phyloP scores from a whole-genome alignment of 2,329 filamentous ascomycete genomes.

The Ascosphaera apis region DNA sequence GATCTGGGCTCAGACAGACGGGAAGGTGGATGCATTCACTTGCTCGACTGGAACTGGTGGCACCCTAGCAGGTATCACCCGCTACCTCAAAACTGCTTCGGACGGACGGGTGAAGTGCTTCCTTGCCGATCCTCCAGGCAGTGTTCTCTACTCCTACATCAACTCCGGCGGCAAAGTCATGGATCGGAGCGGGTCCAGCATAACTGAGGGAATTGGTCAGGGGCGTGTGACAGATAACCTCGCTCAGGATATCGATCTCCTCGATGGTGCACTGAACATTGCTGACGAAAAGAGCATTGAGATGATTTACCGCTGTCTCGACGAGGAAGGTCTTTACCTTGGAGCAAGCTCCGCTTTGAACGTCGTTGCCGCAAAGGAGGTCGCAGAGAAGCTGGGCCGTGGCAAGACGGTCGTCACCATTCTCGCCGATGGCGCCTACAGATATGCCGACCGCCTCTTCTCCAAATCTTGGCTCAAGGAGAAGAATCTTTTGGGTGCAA shows the following conservation, averaged over 20 bases:
- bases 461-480: slow-evolving; percentile 71
- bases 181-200: slow-evolving; percentile 67
- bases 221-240: slow-evolving; percentile 93
- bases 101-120: slow-evolving; percentile 62
- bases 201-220: slow-evolving; percentile 95
- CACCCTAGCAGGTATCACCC: slow-evolving; percentile 68
- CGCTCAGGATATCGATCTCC: slow-evolving; percentile 53
- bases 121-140: slow-evolving; percentile 83
- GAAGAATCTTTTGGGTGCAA: slow-evolving; percentile 59
- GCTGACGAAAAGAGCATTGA: slow-evolving; percentile 84
- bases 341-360: slow-evolving; percentile 87
- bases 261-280: slow-evolving; percentile 70
- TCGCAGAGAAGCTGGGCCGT: slow-evolving; percentile 70
- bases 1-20: slow-evolving; percentile 80
- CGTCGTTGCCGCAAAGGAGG: slow-evolving; percentile 83
- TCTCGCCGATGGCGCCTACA: slow-evolving; percentile 87
- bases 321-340: slow-evolving; percentile 87
- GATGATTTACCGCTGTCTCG: slow-evolving; percentile 91
- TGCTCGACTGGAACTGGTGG: slow-evolving; percentile 86
- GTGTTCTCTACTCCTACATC: slow-evolving; percentile 81
- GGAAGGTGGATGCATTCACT: slow-evolving; percentile 78
- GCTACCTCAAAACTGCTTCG: slow-evolving; percentile 68
- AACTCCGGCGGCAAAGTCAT: slow-evolving; percentile 57
- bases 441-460: slow-evolving; percentile 87
- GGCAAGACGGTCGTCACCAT: slow-evolving; percentile 85